A percentile compares a stretch with the other conserved stretches of the same genome.
Conservation (phyloP, 2,329 filamentous ascomycete genomes). For the Dactylellina haptotyla region DNA sequence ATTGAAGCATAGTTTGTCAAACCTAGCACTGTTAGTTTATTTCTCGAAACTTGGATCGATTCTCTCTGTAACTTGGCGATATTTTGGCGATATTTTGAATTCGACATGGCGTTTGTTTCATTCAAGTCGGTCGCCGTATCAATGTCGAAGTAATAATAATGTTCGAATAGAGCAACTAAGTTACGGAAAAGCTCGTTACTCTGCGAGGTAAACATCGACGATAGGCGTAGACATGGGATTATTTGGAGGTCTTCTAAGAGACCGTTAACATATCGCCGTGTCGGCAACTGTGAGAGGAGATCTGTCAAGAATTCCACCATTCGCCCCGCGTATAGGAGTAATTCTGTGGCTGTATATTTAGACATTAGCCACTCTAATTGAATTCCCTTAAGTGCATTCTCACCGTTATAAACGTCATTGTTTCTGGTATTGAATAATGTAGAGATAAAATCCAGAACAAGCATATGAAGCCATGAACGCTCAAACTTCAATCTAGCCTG, state of each 20-base stretch:
- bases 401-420: constrained; percentile 46
- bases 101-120: constrained; percentile 73
- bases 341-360: constrained; percentile 70
- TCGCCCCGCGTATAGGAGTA: constrained; percentile 86
- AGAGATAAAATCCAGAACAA: constrained; percentile 83
- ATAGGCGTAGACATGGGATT: constrained; percentile 78
- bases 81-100: constrained; percentile 73
- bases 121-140: background rate
- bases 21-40: constrained; percentile 79
- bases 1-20: constrained; percentile 92
- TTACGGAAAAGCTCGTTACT: constrained; percentile 82
- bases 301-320: constrained; percentile 91
- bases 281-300: constrained; percentile 90
- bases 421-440: constrained; percentile 69
- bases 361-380: no score
- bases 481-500: constrained; percentile 89
- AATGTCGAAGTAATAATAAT: constrained; percentile 80
- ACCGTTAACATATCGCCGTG: constrained; percentile 90
- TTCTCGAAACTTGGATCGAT: constrained; percentile 26
- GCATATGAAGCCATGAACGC: constrained; percentile 88
- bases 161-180: constrained; percentile 79
- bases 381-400: background rate
- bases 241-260: constrained; percentile 86
- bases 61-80: constrained; percentile 77
- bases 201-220: constrained; percentile 78